Evolutionary conservation across 306 rosid species (phyloP), one percentile per base, ranked within the genome.

Genomic region (Cucurbita argyrosperma): DNA sequence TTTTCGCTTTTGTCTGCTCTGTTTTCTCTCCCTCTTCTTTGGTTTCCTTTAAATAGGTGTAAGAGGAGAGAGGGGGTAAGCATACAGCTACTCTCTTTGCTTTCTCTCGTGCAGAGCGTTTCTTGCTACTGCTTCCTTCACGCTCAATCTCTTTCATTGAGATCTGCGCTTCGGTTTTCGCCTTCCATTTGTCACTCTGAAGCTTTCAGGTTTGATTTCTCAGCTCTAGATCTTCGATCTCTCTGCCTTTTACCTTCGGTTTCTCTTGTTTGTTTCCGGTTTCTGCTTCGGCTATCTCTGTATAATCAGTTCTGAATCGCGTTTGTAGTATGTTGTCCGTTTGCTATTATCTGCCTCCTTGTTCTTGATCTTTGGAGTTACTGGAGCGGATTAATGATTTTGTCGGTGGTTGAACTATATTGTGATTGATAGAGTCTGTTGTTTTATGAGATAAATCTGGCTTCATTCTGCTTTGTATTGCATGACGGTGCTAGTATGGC

Each of bases 51-150:
- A 77, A 71, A 79, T 78, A 35, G 66, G 82, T 57, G 79, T 57
- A 43, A 50, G 71, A 62, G 79, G 71, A 51, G 80, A 58, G 30
- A 83, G 87, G 86, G 85, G 90, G 90, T 83, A 87, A 75, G 79
- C 26, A 42, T 73, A 74, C 82, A 72, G 77, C 79, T 71, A 12
- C 75, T 46, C 69, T 54, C 69, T 54, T 37, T 55, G 69, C 74
- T 78, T 75, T 75, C 82, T 80, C 86, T 79, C 38, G 23, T 7
- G 39, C 45, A 60, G 65, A 35, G 9, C 80, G 70, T 68, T 79
- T 69, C 74, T 47, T 78, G 5, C 59, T 14, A 16, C 60, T 58
- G 43, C 49, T 53, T 67, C 55, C 53, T 37, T 14, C 2, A 51
- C 7, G 1, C 62, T 30, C 51, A 53, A 9, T 7, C 51, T 37